Percentiles rank a stretch among this genome's conserved stretches.
Evolutionary conservation across 2,329 filamentous ascomycete species (phyloP).

Genomic region (Bipolaris sorokiniana): DNA sequence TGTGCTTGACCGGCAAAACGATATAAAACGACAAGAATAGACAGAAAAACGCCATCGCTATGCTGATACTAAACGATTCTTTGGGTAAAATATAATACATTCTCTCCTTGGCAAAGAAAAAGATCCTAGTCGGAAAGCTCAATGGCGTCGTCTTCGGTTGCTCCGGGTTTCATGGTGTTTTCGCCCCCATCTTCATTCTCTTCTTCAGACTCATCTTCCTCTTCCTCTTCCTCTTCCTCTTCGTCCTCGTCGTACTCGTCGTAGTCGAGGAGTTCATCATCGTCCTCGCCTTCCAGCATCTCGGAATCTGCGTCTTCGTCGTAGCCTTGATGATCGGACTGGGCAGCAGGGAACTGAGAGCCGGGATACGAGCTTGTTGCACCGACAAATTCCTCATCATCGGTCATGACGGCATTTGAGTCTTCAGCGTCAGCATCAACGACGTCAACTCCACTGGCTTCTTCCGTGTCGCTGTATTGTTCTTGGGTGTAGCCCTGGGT

Average conservation of each 20-base stretch:
- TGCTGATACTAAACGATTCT: neutral
- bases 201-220: conserved; percentile 10
- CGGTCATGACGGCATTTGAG: conserved; percentile 10
- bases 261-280: conserved; percentile 13
- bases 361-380: conserved; percentile 3
- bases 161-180: conserved; percentile 21
- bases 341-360: conserved; percentile 2
- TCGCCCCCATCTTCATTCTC: conserved; percentile 15
- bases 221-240: conserved; percentile 22
- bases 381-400: conserved; percentile 20
- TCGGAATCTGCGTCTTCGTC: conserved; percentile 23
- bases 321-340: conserved; percentile 1
- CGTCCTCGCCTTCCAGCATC: conserved; percentile 18
- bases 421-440: conserved; percentile 18
- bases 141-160: conserved; percentile 44
- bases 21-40: neutral
- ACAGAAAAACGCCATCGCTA: conserved; percentile 7
- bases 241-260: conserved; percentile 7
- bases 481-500: conserved; percentile 15
- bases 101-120: neutral
- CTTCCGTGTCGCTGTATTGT: conserved; percentile 21
- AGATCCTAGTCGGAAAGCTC: conserved; percentile 39
- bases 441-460: conserved; percentile 14
- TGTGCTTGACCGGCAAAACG: neutral
- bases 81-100: neutral